phyloP scores from a whole-genome alignment of 148 eudicot genomes.

The Suaeda aralocaspica region DNA sequence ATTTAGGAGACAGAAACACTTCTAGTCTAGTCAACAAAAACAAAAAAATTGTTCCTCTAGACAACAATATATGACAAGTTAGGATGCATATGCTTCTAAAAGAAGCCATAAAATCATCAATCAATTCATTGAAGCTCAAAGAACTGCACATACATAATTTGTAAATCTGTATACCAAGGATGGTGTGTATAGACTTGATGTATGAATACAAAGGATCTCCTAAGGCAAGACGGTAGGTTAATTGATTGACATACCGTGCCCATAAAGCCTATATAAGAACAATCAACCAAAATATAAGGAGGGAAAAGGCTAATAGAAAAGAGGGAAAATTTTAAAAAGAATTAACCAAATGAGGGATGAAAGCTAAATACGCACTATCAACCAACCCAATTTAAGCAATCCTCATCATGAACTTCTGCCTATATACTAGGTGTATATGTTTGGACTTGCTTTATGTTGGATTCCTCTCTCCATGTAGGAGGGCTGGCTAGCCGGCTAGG shows the following conservation, averaged over 20 bases:
- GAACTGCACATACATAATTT: background rate
- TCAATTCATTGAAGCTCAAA: background rate
- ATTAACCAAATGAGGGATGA: conserved; percentile 26
- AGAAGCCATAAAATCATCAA: background rate
- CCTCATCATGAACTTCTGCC: conserved; percentile 20
- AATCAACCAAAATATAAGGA: conserved; percentile 12
- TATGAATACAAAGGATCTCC: conserved; percentile 24
- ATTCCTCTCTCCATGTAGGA: conserved; percentile 14
- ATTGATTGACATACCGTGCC: conserved; percentile 10
- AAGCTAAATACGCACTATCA: conserved; percentile 33
- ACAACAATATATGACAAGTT: background rate
- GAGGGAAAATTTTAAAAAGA: conserved; percentile 10
- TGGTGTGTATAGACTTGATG: conserved; percentile 20
- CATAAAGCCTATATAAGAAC: conserved; percentile 11
- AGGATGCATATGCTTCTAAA: background rate
- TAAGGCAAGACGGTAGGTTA: background rate
- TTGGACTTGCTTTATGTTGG: conserved; percentile 3
- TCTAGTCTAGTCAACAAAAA: too few species aligned
- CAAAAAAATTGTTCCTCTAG: background rate
- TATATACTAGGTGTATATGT: conserved; percentile 15
- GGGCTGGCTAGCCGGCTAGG: background rate
- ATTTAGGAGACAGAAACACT: too few species aligned
- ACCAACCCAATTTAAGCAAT: conserved; percentile 22
- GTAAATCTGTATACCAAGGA: conserved; percentile 18
- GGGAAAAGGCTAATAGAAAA: background rate